phyloP scores from a whole-genome alignment of 2,329 filamentous ascomycete genomes.

The Monilinia laxa region DNA sequence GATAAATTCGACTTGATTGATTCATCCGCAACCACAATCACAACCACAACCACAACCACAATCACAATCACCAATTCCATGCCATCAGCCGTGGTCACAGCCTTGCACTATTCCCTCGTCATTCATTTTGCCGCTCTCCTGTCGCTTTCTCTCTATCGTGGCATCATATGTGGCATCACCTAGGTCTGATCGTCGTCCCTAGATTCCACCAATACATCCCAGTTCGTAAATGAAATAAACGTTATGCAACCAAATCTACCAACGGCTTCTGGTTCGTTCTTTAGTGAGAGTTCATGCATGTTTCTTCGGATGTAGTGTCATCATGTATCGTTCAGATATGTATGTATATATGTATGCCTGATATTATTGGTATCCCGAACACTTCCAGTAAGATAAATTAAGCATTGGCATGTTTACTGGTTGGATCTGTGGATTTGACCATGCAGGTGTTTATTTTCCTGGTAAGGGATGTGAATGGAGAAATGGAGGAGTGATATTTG shows the following conservation, averaged over 20 bases:
- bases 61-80: background rate
- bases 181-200: background rate
- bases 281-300: constrained; percentile 3
- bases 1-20: no score
- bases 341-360: background rate
- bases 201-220: background rate
- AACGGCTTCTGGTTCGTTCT: no score
- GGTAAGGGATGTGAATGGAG: background rate
- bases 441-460: background rate
- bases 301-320: background rate
- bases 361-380: constrained; percentile 16
- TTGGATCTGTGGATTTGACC: background rate
- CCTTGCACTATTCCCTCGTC: constrained; percentile 36
- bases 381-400: no score
- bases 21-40: background rate
- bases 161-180: constrained; percentile 26
- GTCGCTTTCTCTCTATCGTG: constrained; percentile 35
- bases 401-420: background rate
- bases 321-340: background rate
- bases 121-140: constrained; percentile 12
- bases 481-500: background rate
- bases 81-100: constrained; percentile 32
- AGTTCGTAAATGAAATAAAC: constrained; percentile 21
- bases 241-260: background rate
- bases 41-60: background rate